These are phyloP conservation scores for Warburgia ugandensis DNA, from an alignment of 164 flowering plant species.

Conservation along the genomic window DNA sequence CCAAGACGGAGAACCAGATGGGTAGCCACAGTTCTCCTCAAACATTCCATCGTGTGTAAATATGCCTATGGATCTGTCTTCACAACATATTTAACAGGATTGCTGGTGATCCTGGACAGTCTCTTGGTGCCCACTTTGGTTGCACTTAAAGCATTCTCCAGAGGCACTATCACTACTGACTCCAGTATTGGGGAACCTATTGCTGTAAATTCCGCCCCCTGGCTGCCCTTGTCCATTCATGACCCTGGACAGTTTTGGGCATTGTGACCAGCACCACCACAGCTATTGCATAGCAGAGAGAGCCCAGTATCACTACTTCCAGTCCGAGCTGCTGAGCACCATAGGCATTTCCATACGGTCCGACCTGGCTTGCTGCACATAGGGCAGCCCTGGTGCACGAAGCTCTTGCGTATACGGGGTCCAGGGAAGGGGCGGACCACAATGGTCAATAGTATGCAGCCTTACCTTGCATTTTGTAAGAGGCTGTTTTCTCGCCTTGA, in stretches of 20 bases:
- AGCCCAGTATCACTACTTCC: background rate
- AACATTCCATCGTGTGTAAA: too few species aligned
- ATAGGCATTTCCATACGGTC: slow-evolving; percentile 49
- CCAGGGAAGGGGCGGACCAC: too few species aligned
- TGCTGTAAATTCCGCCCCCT: slow-evolving; percentile 28
- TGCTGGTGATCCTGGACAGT: slow-evolving; percentile 50
- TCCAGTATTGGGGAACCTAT: slow-evolving; percentile 18
- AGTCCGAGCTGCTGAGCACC: slow-evolving; percentile 15
- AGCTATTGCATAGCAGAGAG: slow-evolving; percentile 38
- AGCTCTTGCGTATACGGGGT: too few species aligned
- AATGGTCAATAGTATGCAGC: too few species aligned
- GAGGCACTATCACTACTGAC: slow-evolving; percentile 22
- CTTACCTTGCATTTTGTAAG: too few species aligned
- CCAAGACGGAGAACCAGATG: too few species aligned
- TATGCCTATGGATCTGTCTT: too few species aligned
- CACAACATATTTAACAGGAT: too few species aligned
- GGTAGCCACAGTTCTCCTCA: too few species aligned
- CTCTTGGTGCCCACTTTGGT: slow-evolving; percentile 69
- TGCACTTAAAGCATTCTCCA: slow-evolving; percentile 65
- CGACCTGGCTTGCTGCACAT: slow-evolving; percentile 34
- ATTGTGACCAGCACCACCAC: slow-evolving; percentile 61
- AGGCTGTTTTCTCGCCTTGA: too few species aligned
- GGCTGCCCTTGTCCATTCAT: slow-evolving; percentile 38
- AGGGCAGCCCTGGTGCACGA: too few species aligned
- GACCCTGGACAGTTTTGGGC: slow-evolving; percentile 59